A percentile compares a stretch with the other conserved stretches of the same genome.
These are phyloP conservation scores for Dioscorea cayenensis DNA, from an alignment of 116 monocot species.

Conservation along the genomic window DNA sequence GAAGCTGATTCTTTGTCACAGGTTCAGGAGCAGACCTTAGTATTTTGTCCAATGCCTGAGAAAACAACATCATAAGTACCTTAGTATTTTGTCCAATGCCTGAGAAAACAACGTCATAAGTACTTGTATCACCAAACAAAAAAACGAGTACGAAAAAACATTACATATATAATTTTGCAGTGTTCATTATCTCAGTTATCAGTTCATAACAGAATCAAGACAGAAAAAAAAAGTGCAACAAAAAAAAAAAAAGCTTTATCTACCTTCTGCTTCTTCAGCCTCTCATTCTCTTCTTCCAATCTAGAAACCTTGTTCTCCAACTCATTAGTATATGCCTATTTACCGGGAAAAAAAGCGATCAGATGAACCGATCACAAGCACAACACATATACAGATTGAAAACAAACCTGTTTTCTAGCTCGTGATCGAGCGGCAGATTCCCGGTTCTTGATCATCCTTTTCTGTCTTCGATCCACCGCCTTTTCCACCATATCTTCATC, in stretches of 20 bases:
- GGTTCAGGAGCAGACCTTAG: conserved; percentile 15
- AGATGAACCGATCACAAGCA: not conserved
- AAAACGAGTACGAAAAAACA: too few species aligned
- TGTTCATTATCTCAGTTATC: too few species aligned
- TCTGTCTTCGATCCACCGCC: conserved; percentile 74
- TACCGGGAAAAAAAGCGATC: conserved; percentile 1
- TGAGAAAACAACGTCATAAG: conserved; percentile 1
- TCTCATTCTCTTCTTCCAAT: conserved; percentile 73
- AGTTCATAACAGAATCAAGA: too few species aligned
- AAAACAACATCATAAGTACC: not conserved
- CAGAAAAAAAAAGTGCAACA: not conserved
- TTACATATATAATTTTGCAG: too few species aligned
- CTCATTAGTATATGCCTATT: conserved; percentile 85
- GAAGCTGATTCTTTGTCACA: conserved; percentile 40
- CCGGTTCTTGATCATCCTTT: conserved; percentile 93
- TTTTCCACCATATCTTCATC: conserved; percentile 45
- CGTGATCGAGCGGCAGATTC: conserved; percentile 91
- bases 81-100: conserved; percentile 22
- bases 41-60: conserved; percentile 26
- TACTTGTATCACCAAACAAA: too few species aligned
- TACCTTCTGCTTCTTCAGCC: conserved; percentile 67
- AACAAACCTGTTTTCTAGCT: conserved; percentile 69
- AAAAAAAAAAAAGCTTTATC: not conserved
- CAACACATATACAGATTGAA: not conserved
- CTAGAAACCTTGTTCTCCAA: conserved; percentile 70